Conservation (phyloP, 1,284 basidiomycete genomes). For the Pterula multifida region DNA sequence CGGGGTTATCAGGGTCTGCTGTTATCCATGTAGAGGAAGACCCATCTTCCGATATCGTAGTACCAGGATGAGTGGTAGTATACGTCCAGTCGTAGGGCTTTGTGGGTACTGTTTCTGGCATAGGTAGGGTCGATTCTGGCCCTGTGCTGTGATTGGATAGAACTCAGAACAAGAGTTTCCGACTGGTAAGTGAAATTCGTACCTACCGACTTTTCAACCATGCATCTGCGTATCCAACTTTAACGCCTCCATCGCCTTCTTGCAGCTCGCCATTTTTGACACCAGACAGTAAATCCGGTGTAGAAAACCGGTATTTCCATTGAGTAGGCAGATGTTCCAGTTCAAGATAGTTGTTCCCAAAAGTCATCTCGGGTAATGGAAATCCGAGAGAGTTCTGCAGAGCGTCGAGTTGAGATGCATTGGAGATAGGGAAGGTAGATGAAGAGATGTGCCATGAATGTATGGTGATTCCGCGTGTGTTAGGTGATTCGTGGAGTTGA, state of each 20-base stretch:
- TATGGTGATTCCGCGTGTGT: constrained; percentile 54
- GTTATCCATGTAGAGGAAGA: constrained; percentile 28
- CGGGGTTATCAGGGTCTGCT: constrained; percentile 38
- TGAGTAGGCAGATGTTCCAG: constrained; percentile 51
- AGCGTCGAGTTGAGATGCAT: constrained; percentile 60
- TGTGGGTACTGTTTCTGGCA: constrained; percentile 63
- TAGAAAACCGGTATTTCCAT: constrained; percentile 60
- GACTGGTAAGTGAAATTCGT: constrained; percentile 8
- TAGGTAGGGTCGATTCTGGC: constrained; percentile 48
- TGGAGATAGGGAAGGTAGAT: constrained; percentile 63
- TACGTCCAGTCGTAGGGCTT: constrained; percentile 99
- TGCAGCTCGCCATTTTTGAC: constrained; percentile 74
- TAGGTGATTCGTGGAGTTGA: constrained; percentile 50
- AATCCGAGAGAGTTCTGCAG: constrained; percentile 56
- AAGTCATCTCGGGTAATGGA: constrained; percentile 95
- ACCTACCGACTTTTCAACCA: constrained; percentile 83
- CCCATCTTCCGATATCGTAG: constrained; percentile 18
- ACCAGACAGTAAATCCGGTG: constrained; percentile 55
- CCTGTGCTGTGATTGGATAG: constrained; percentile 45
- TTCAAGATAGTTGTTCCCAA: constrained; percentile 74
- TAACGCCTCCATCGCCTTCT: constrained; percentile 78
- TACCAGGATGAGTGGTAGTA: constrained; percentile 79
- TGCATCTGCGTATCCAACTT: constrained; percentile 88
- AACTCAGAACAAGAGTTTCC: constrained; percentile 9
- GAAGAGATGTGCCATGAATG: constrained; percentile 54